Evolutionary conservation across 2,329 filamentous ascomycete genomes (phyloP).

Genomic region (Myriosclerotinia duriaeana): DNA sequence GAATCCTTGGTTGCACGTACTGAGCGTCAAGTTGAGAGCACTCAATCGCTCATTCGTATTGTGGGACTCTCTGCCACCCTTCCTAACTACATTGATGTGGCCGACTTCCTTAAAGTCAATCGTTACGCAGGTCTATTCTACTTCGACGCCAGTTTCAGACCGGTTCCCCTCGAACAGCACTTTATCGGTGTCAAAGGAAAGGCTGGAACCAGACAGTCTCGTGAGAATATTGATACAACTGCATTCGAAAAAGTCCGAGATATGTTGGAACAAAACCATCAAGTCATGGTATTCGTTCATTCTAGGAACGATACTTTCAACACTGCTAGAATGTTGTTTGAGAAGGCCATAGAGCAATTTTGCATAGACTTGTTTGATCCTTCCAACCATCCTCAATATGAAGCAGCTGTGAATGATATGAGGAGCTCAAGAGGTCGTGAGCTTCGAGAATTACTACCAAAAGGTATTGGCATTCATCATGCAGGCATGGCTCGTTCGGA

Average conservation of each 20-base stretch:
- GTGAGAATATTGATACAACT: constrained; percentile 83
- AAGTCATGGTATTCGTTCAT: constrained; percentile 99
- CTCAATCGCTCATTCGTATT: constrained; percentile 93
- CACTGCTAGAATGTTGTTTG: constrained; percentile 79
- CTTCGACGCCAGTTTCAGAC: constrained; percentile 93
- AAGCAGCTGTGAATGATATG: constrained; percentile 77
- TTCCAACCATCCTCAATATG: constrained; percentile 72
- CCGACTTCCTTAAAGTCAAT: constrained; percentile 96
- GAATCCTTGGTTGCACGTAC: constrained; percentile 95
- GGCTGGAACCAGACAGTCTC: constrained; percentile 72
- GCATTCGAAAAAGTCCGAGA: constrained; percentile 93
- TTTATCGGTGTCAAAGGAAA: constrained; percentile 97
- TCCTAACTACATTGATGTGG: constrained; percentile 94
- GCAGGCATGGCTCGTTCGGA: constrained; percentile 95
- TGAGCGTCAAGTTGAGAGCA: constrained; percentile 94
- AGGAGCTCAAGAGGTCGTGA: constrained; percentile 83
- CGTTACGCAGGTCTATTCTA: constrained; percentile 91
- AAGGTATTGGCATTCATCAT: constrained; percentile 93
- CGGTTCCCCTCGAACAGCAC: constrained; percentile 94
- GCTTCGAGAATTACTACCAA: constrained; percentile 81
- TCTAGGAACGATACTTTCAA: constrained; percentile 90
- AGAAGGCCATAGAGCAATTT: constrained; percentile 80
- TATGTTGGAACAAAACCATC: constrained; percentile 89
- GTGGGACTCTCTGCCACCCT: constrained; percentile 93
- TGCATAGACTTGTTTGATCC: constrained; percentile 84